A percentile compares a stretch with the other conserved stretches of the same genome.
phyloP scores from a whole-genome alignment of 768 basidiomycete species.

The Serendipita sp. region DNA sequence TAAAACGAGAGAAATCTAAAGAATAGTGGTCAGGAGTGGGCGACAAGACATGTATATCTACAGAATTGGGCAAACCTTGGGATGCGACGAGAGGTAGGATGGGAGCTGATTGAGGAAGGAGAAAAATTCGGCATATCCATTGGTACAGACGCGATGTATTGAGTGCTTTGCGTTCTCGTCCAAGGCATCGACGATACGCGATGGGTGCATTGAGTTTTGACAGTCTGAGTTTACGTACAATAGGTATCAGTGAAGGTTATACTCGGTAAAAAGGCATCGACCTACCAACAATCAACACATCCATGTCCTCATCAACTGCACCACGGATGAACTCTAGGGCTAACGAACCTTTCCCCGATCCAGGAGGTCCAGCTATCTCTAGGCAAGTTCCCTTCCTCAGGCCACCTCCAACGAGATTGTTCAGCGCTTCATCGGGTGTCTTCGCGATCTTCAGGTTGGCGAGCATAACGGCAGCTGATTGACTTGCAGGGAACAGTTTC shows the following conservation, averaged over 20 bases:
- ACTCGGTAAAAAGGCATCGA: neutral
- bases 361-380: slow-evolving; percentile 65
- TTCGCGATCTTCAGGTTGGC: neutral
- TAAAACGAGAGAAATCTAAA: slow-evolving; percentile 42
- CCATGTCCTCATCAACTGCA: slow-evolving; percentile 31
- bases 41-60: slow-evolving; percentile 24
- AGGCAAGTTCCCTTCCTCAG: slow-evolving; percentile 43
- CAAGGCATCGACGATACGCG: slow-evolving; percentile 18
- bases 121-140: slow-evolving; percentile 30
- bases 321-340: slow-evolving; percentile 32
- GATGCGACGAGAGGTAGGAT: slow-evolving; percentile 26
- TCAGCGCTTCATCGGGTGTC: slow-evolving; percentile 22
- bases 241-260: neutral
- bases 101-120: slow-evolving; percentile 40
- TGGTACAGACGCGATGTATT: neutral
- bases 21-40: neutral
- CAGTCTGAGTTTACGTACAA: slow-evolving; percentile 21
- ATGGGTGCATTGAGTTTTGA: slow-evolving; percentile 31
- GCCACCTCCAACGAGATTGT: slow-evolving; percentile 47
- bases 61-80: slow-evolving; percentile 13
- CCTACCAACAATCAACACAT: slow-evolving; percentile 53
- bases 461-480: neutral
- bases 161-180: slow-evolving; percentile 9
- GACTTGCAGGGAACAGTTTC: neutral
- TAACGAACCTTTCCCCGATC: slow-evolving; percentile 44